phyloP scores from a whole-genome alignment of 768 basidiomycete species.

The Tylopilus rubrobrunneus region DNA sequence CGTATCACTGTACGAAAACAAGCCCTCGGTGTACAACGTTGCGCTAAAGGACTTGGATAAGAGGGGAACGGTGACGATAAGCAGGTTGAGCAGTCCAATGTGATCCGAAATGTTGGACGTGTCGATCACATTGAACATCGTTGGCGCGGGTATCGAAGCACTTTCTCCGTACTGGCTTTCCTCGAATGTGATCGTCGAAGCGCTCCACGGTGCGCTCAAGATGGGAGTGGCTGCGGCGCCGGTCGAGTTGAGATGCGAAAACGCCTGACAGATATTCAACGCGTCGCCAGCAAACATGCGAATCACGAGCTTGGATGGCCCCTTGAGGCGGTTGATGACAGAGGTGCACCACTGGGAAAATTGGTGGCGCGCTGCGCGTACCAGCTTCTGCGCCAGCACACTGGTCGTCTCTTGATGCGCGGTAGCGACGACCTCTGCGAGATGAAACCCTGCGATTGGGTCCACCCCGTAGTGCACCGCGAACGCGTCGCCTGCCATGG shows the following conservation, averaged over 20 bases:
- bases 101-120: conserved; percentile 33
- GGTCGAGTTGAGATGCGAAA: conserved; percentile 9
- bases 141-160: conserved; percentile 20
- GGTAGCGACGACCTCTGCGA: conserved; percentile 25
- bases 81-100: conserved; percentile 27
- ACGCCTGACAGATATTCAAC: conserved; percentile 26
- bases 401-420: not conserved
- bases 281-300: conserved; percentile 31
- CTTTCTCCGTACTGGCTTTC: conserved; percentile 16
- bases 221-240: conserved; percentile 17
- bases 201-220: conserved; percentile 22
- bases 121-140: conserved; percentile 31
- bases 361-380: conserved; percentile 16
- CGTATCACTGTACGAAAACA: conserved; percentile 14
- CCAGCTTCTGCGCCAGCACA: conserved; percentile 17
- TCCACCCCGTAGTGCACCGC: conserved; percentile 30
- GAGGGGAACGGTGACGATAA: conserved; percentile 20
- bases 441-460: conserved; percentile 30
- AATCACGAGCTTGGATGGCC: conserved; percentile 13
- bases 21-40: conserved; percentile 28
- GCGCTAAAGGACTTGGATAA: conserved; percentile 22
- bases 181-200: conserved; percentile 21
- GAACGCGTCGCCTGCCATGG: conserved; percentile 18
- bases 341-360: conserved; percentile 30
- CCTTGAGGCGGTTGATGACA: conserved; percentile 8